Base-by-base conservation (phyloP, 176 grass and related monocot genomes). In the Secale cereale region DNA sequence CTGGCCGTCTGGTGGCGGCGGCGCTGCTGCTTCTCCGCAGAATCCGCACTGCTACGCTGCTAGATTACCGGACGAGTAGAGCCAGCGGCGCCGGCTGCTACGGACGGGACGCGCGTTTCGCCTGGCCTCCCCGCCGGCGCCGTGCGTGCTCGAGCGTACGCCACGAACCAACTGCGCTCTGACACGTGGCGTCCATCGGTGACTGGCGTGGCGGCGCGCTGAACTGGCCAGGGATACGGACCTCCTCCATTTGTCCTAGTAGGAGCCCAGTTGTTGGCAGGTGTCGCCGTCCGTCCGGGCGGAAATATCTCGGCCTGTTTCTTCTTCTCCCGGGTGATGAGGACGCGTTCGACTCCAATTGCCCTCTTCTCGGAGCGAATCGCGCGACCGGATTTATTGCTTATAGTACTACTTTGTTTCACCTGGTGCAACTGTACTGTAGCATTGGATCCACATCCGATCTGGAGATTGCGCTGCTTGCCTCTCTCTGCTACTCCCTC, bases 301-400 rank as follows among this genome's bases (percentile, higher is more conserved):
- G 71, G 71, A 74, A 74, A 74, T 74, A 74, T 74, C 71, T 74
- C 41, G 26, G 71, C 71, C 71, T 29, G 41, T 45, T 73, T 73
- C 13, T 17, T 45, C 23, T 27, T 27, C 23, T 73, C 7, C 67
- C 70, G 13, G 40, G 70, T 14, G 15, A 15, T 15, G 8, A 14
- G 70, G n/a, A 3, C 26, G 3, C 4, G 37, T 43, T 69, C 39
- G 37, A 23, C 69, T 26, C 25, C 7, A 41, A 72, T 67, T 35
- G 30, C 48, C 16, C 17, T 52, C 48, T 52, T 19, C 48, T 19
- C 16, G 17, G 48, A 52, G 48, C 48, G 4, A 52, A 52, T 19
- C 16, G 48, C 48, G 48, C 48, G 48, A 52, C 48, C 48, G 5
- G 48, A 52, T 52, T 19, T 52, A 52, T 15, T 17, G 46, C 46